Evolutionary conservation across 2,329 filamentous ascomycete species (phyloP).

Genomic region (Phaeosphaeria sp.): DNA sequence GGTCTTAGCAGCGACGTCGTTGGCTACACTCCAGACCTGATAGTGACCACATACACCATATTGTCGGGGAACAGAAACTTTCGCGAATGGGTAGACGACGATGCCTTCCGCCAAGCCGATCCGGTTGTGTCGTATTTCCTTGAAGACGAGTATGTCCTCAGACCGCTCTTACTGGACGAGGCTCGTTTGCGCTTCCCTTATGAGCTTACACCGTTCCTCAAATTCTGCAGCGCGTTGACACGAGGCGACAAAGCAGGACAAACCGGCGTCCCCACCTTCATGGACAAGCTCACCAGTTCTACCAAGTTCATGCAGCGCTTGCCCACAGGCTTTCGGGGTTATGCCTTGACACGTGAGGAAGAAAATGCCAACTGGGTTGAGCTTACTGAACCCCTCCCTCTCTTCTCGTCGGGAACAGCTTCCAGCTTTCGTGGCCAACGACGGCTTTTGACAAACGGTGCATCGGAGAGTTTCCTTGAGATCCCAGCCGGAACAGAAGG

Average conservation of each 20-base stretch:
- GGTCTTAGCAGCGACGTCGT: constrained; percentile 65
- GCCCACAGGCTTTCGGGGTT: constrained; percentile 74
- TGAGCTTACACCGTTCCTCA: constrained; percentile 80
- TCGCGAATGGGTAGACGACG: constrained; percentile 39
- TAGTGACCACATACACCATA: constrained; percentile 70
- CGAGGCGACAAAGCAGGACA: constrained; percentile 53
- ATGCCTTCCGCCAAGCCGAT: constrained; percentile 26
- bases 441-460: constrained; percentile 27
- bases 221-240: constrained; percentile 70
- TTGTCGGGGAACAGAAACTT: constrained; percentile 59
- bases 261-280: constrained; percentile 58
- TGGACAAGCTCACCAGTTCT: constrained; percentile 71
- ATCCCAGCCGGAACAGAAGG: constrained; percentile 72
- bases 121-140: constrained; percentile 60
- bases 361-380: constrained; percentile 82
- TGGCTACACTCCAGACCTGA: constrained; percentile 74
- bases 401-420: constrained; percentile 58
- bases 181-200: constrained; percentile 82
- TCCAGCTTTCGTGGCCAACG: constrained; percentile 30
- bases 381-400: constrained; percentile 67
- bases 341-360: constrained; percentile 81
- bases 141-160: constrained; percentile 60
- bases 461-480: constrained; percentile 56
- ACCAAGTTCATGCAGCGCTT: constrained; percentile 78
- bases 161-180: constrained; percentile 67